These are phyloP conservation scores for Hemerocallis citrina DNA, from an alignment of 106 monocot genomes.

Conservation along the genomic window DNA sequence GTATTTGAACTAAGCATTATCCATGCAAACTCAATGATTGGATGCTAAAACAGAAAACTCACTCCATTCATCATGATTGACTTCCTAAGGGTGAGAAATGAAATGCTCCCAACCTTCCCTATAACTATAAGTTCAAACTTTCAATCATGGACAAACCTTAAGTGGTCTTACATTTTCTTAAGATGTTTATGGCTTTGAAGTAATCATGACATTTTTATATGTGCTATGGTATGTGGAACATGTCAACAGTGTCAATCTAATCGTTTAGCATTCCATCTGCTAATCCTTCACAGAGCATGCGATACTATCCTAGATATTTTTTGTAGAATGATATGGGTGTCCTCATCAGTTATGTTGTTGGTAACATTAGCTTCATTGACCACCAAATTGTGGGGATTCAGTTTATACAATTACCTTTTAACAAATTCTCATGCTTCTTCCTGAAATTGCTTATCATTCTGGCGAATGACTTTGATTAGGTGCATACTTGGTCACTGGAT, in stretches of 20 bases:
- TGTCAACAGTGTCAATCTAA: not conserved
- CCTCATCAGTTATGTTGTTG: too few relatives aligned
- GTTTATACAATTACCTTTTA: too few relatives aligned
- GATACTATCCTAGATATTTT: too few relatives aligned
- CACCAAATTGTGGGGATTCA: too few relatives aligned
- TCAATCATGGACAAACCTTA: not conserved
- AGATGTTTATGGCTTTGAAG: not conserved
- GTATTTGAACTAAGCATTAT: not conserved
- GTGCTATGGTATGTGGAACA: not conserved
- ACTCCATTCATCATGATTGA: not conserved
- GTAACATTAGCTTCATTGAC: too few relatives aligned
- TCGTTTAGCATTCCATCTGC: too few relatives aligned
- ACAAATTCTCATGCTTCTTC: not conserved
- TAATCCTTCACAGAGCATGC: too few relatives aligned
- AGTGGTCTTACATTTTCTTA: not conserved
- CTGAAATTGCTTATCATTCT: not conserved
- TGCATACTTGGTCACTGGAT: conserved; percentile 66
- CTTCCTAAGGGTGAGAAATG: not conserved
- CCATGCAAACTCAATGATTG: not conserved
- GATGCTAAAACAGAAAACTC: not conserved
- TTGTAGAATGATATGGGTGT: too few relatives aligned
- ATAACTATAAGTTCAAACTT: not conserved
- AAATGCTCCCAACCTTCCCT: not conserved
- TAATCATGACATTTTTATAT: not conserved
- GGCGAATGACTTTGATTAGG: conserved; percentile 25